Evolutionary conservation across 148 eudicot genomes (phyloP).

Genomic region (Amaranthus palmeri): DNA sequence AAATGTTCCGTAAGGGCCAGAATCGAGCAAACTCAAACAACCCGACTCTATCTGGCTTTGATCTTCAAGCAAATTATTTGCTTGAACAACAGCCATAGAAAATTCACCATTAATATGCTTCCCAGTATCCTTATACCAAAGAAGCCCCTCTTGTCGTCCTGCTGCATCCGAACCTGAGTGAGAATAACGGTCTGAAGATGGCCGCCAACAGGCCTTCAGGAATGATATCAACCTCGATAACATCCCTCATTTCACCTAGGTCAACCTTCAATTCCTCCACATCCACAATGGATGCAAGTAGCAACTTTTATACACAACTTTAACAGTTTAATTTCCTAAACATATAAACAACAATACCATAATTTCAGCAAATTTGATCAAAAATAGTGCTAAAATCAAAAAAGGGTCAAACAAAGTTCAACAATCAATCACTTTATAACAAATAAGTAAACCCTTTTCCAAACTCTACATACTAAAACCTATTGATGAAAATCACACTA

Average conservation of each 20-base stretch:
- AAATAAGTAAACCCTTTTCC: not conserved
- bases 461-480: not conserved
- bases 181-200: conserved; percentile 30
- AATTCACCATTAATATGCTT: conserved; percentile 68
- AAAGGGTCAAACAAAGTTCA: not conserved
- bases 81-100: conserved; percentile 90
- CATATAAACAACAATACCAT: not conserved
- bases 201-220: conserved; percentile 56
- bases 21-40: conserved; percentile 51
- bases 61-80: conserved; percentile 75
- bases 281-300: conserved; percentile 41
- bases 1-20: conserved; percentile 79
- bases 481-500: not conserved
- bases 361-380: conserved; percentile 12
- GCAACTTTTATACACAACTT: not conserved
- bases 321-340: conserved; percentile 14
- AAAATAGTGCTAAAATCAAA: not conserved
- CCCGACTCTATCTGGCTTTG: conserved; percentile 87
- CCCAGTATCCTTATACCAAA: conserved; percentile 78
- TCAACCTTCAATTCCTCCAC: conserved; percentile 44
- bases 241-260: conserved; percentile 66
- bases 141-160: conserved; percentile 67
- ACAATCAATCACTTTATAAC: not conserved
- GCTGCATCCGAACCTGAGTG: conserved; percentile 39
- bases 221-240: conserved; percentile 53